Conservation (phyloP, 352 stramenopile genomes). For the Bremia lactucae region DNA sequence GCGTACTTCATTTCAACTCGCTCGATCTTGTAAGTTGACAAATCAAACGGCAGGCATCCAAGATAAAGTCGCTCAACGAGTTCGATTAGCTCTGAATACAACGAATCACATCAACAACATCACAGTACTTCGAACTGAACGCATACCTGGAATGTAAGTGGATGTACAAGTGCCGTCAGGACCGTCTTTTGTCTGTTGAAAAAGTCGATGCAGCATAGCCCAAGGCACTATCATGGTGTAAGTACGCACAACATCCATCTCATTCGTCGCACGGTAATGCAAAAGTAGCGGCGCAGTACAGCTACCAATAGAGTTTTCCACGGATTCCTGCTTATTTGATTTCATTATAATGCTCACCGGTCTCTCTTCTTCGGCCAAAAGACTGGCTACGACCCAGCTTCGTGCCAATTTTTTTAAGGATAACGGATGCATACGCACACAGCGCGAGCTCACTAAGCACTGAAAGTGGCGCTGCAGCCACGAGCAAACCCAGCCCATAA, state of each 20-base stretch:
- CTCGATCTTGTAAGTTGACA: slow-evolving; percentile 38
- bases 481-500: slow-evolving; percentile 39
- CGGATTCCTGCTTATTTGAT: slow-evolving; percentile 7
- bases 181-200: slow-evolving; percentile 20
- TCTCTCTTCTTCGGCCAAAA: slow-evolving; percentile 16
- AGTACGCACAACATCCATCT: slow-evolving; percentile 28
- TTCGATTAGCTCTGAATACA: slow-evolving; percentile 36
- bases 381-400: slow-evolving; percentile 32
- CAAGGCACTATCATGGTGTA: slow-evolving; percentile 59
- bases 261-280: slow-evolving; percentile 35
- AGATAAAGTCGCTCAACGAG: slow-evolving; percentile 45
- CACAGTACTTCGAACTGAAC: background rate
- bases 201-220: slow-evolving; percentile 32
- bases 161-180: slow-evolving; percentile 4
- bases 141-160: slow-evolving; percentile 22
- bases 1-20: slow-evolving; percentile 41
- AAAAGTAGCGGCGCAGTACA: slow-evolving; percentile 29
- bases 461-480: slow-evolving; percentile 71
- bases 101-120: slow-evolving; percentile 8
- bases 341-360: background rate
- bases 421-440: slow-evolving; percentile 34
- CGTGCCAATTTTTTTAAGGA: slow-evolving; percentile 46
- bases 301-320: background rate
- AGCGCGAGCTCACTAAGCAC: slow-evolving; percentile 42
- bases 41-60: slow-evolving; percentile 38